Percentiles rank a stretch among this genome's conserved stretches.
Conservation (phyloP, 306 rosid genomes). For the Vigna unguiculata region DNA sequence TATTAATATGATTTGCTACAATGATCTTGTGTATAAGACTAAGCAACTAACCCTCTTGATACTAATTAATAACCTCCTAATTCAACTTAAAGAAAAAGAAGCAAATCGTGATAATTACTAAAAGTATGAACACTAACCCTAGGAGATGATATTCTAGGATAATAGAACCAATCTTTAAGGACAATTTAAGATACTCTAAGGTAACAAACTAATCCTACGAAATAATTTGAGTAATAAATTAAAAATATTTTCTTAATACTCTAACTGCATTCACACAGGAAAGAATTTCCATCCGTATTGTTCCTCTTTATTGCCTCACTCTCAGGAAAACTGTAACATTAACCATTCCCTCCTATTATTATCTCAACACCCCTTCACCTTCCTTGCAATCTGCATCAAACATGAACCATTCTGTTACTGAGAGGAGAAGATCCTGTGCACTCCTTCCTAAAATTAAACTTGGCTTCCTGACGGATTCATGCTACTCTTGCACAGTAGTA, state of each 20-base stretch:
- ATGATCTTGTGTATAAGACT: background rate
- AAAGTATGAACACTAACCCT: background rate
- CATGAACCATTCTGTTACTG: background rate
- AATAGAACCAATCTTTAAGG: background rate
- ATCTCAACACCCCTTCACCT: background rate
- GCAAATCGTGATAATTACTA: background rate
- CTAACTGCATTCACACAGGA: background rate
- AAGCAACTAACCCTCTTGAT: background rate
- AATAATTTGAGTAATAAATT: background rate
- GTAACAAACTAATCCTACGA: background rate
- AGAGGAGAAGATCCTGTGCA: background rate
- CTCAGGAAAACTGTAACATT: background rate
- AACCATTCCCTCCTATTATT: background rate
- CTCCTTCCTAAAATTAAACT: background rate
- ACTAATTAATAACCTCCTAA: background rate
- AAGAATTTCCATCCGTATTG: background rate
- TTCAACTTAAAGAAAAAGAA: background rate
- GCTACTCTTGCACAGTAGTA: background rate
- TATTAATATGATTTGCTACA: background rate
- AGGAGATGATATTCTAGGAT: background rate
- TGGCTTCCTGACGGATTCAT: background rate
- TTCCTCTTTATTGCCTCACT: background rate
- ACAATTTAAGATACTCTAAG: background rate
- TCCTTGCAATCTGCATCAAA: background rate
- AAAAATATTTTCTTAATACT: background rate